Evolutionary conservation across 805 yeast species (phyloP), one percentile per base, ranked within the genome.

Genomic region (Candida ovalis): DNA sequence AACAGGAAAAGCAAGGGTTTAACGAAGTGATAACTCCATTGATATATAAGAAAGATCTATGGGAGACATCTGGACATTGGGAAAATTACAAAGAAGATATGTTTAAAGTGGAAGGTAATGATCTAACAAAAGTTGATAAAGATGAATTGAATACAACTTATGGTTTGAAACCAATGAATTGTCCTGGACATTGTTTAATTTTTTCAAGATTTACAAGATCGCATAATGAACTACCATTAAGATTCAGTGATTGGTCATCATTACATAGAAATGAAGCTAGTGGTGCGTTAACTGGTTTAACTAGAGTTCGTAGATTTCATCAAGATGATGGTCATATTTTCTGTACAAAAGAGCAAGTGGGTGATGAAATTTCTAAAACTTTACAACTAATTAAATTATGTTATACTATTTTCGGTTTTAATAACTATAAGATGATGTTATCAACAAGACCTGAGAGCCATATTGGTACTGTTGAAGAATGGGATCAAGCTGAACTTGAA

Each of bases 281-380:
- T 48, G 99, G 99, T 2, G 95, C 98, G 1, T 75, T 94, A 19
- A 78, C 92, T 6, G 99, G 99, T 0, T 72, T 94, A 33, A 94
- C 98, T 0, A 75, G 99, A 48, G 97, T 94, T 3, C 78, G 99
- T 49, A 74, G 96, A 53, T 94, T 94, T 69, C 99, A 94, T 67
- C 99, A 94, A 69, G 99, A 94, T 66, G 99, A 94, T 65, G 98
- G 97, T 7, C 99, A 94, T 60, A 91, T 94, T 24, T 94, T 94
- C 65, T 94, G 99, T 63, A 80, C 84, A 1, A 74, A 77, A 32
- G 81, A 77, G 6, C 99, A 94, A 68, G 83, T 94, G 42, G 59
- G 61, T 9, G 78, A 76, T 43, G 99, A 94, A 62, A 90, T 94
- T 43, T 60, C 74, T 9, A 77, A 80, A 47, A 86, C 94, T 12